Conservation (phyloP, 2,329 filamentous ascomycete species). For the Coniochaeta ligniaria region DNA sequence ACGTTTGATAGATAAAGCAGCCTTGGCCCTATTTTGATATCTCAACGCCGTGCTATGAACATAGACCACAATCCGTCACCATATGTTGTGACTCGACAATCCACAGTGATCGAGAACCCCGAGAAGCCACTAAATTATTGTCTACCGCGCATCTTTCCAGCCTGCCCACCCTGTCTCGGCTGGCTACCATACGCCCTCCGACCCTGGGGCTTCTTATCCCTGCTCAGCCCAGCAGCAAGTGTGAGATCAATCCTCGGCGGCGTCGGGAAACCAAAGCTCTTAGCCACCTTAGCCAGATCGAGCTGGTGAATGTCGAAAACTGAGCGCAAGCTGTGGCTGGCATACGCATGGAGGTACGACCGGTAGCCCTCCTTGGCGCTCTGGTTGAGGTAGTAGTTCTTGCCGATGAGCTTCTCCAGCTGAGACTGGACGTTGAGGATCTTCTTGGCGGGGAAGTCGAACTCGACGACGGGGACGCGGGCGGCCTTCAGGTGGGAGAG, state of each 20-base stretch:
- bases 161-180: constrained; percentile 8
- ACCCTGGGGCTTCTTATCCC: constrained; percentile 60
- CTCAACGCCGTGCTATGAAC: constrained; percentile 1
- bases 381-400: constrained; percentile 98
- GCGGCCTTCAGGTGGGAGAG: constrained; percentile 85
- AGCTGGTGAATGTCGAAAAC: constrained; percentile 80
- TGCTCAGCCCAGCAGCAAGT: constrained; percentile 67
- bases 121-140: neutral
- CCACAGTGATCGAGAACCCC: neutral
- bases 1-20: neutral
- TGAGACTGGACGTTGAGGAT: constrained; percentile 86
- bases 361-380: constrained; percentile 71
- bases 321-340: constrained; percentile 74
- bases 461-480: constrained; percentile 89
- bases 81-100: neutral
- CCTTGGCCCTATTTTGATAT: neutral
- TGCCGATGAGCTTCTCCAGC: constrained; percentile 85
- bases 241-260: constrained; percentile 76
- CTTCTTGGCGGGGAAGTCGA: constrained; percentile 89
- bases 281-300: constrained; percentile 76
- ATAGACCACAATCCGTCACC: neutral
- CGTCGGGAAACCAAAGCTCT: constrained; percentile 72
- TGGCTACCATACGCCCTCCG: constrained; percentile 73
- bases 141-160: neutral
- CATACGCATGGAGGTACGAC: constrained; percentile 91